Evolutionary conservation across 495 filamentous ascomycete species (phyloP), one percentile per base, ranked within the genome.

Genomic region (Podospora comata): DNA sequence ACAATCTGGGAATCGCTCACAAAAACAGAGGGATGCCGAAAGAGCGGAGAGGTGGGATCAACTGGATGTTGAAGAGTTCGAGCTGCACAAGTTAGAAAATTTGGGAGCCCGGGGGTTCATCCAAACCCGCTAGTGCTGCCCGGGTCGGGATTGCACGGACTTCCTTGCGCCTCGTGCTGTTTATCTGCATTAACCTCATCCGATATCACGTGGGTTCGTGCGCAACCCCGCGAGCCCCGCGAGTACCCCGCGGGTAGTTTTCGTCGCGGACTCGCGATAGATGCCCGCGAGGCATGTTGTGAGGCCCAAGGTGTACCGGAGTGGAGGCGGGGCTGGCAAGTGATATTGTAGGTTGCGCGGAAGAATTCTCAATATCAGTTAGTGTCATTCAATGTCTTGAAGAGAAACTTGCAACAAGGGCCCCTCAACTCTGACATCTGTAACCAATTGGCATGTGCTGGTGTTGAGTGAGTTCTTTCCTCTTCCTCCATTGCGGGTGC

Each of bases 11-110:
- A 56, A n/a, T 48, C 68, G 68, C 68, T 77, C 70, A 70, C 54
- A 27, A 70, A 74, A 68, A 70, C 65, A 70, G 68, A 71, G 74
- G 76, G 62, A 70, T 76, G 73, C 66, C 65, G 68, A 75, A 74
- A 64, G 70, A 75, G 71, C 67, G 70, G 69, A 19, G 26, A 27
- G 30, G 26, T 62, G 20, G 30, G 60, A 64, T 70, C 64, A 67
- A 66, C 34, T 32, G 64, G 64, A 62, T 56, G 54, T 63, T 58
- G 32, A 39, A 39, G 28, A 63, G 55, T 60, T 55, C 32, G 15
- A 27, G 60, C 34, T 20, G 39, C 62, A 26, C 64, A 63, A 30
- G 57, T 26, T 28, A 63, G 65, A 72, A 74, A 71, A 69, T 73
- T 75, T 70, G 71, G 73, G 70, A 70, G 64, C 53, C 39, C 67